Percentiles rank a stretch among this genome's conserved stretches.
Conservation (phyloP, 306 rosid genomes). For the Nissolia schottii region DNA sequence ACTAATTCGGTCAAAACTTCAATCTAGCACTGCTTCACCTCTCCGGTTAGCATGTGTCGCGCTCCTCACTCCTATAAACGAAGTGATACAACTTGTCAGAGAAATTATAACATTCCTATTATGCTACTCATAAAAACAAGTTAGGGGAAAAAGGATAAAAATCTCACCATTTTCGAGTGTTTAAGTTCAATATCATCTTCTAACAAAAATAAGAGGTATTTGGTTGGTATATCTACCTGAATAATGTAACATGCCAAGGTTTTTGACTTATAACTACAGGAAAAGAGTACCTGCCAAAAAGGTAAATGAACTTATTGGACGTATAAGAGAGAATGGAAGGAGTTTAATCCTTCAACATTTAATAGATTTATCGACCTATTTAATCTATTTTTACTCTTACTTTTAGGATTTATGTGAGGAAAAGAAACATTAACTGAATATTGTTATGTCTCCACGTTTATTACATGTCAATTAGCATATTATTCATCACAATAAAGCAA, state of each 20-base stretch:
- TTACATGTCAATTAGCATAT: not conserved
- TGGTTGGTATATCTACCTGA: conserved; percentile 93
- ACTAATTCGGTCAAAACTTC: conserved; percentile 72
- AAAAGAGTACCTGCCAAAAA: not conserved
- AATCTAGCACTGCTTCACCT: conserved; percentile 72
- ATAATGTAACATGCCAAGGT: not conserved
- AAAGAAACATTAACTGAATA: not conserved
- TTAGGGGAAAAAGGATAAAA: not conserved
- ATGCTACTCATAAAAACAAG: not conserved
- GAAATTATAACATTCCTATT: not conserved
- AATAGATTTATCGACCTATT: not conserved
- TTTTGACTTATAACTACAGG: conserved; percentile 10
- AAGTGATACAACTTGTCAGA: conserved; percentile 10
- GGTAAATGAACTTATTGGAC: not conserved
- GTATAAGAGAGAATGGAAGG: not conserved
- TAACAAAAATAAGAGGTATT: conserved; percentile 77
- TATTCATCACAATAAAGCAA: conserved; percentile 10
- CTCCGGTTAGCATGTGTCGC: conserved; percentile 91
- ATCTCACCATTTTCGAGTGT: conserved; percentile 54
- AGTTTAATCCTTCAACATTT: not conserved
- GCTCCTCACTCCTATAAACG: conserved; percentile 68
- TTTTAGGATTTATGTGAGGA: not conserved
- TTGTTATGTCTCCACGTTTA: not conserved
- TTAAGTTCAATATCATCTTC: conserved; percentile 81
- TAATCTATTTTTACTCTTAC: not conserved